A percentile compares a stretch with the other conserved stretches of the same genome.
Conservation (phyloP, 2,329 filamentous ascomycete genomes). For the Colletotrichum sojae region DNA sequence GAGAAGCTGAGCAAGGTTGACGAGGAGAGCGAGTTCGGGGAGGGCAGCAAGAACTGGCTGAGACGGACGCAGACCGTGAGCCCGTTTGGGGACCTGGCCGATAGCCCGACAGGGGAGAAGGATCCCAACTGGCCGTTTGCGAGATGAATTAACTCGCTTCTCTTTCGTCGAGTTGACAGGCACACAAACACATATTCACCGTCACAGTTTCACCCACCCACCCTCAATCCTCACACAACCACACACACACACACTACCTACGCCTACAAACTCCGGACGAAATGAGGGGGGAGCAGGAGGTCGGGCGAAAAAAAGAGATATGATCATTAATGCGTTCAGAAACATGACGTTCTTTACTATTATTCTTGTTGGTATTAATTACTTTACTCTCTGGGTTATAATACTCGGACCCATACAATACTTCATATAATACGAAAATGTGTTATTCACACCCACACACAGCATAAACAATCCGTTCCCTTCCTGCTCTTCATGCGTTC, state of each 20-base stretch:
- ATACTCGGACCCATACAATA: background rate
- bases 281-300: background rate
- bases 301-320: background rate
- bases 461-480: no score
- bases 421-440: slow-evolving; percentile 13
- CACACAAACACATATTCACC: background rate
- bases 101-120: slow-evolving; percentile 29
- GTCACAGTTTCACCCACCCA: background rate
- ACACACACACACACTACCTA: no score
- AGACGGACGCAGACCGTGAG: slow-evolving; percentile 50
- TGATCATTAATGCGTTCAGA: slow-evolving; percentile 18
- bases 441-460: background rate
- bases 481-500: slow-evolving; percentile 5
- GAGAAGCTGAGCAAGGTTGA: slow-evolving; percentile 31
- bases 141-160: slow-evolving; percentile 10
- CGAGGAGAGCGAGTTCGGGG: slow-evolving; percentile 34
- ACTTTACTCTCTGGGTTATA: slow-evolving; percentile 5
- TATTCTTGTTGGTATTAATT: slow-evolving; percentile 24
- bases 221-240: background rate
- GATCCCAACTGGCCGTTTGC: slow-evolving; percentile 34
- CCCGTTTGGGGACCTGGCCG: slow-evolving; percentile 50
- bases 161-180: background rate
- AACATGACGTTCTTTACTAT: slow-evolving; percentile 11
- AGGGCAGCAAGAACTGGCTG: slow-evolving; percentile 48
- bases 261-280: no score